A percentile compares a stretch with the other conserved stretches of the same genome.
Conservation (phyloP, 192 early-diverging fungal species). For the Cladochytrium replicatum region DNA sequence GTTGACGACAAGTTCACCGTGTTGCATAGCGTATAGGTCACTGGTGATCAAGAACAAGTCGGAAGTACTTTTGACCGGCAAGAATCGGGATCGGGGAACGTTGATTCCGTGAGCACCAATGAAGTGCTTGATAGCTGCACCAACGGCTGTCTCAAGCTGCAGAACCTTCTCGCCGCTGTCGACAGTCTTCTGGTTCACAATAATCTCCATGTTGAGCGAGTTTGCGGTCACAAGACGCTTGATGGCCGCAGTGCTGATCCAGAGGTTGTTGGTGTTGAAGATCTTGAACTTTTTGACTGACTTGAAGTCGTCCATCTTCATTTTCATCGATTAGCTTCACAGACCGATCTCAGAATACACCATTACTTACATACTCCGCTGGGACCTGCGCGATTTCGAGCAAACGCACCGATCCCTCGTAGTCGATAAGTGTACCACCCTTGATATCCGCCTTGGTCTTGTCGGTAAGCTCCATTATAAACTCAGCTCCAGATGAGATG, state of each 20-base stretch:
- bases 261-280: conserved; percentile 82
- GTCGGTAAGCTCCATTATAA: conserved; percentile 98
- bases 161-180: conserved; percentile 92
- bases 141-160: conserved; percentile 98
- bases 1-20: conserved; percentile 86
- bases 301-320: conserved; percentile 87
- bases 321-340: too few relatives aligned
- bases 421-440: conserved; percentile 98
- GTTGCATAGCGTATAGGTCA: conserved; percentile 85
- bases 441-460: conserved; percentile 99
- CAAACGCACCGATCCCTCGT: conserved; percentile 85
- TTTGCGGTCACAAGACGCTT: conserved; percentile 69
- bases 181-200: conserved; percentile 93
- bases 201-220: conserved; percentile 83
- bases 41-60: conserved; percentile 96
- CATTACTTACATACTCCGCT: conserved; percentile 55
- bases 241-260: conserved; percentile 38
- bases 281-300: conserved; percentile 99
- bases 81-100: conserved; percentile 93
- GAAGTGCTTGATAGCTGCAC: conserved; percentile 98
- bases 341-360: conserved; percentile 3
- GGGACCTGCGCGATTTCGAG: conserved; percentile 99
- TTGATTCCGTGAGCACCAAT: conserved; percentile 89
- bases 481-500: conserved; percentile 77
- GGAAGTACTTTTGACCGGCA: conserved; percentile 97